These are phyloP conservation scores for Coemansia sp. DNA, from an alignment of 192 early-diverging fungal genomes.

Conservation along the genomic window DNA sequence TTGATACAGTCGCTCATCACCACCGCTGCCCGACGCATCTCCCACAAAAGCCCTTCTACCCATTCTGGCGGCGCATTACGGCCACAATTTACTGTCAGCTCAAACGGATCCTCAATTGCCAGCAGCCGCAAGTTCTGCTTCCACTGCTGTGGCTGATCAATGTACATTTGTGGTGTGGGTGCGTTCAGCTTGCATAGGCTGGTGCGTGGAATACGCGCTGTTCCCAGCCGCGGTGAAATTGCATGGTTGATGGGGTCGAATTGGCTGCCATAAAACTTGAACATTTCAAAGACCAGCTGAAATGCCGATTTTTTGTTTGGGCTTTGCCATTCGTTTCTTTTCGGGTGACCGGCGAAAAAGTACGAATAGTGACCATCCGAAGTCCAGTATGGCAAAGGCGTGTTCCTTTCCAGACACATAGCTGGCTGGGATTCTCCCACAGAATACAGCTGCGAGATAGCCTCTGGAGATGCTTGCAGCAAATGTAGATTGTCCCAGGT, in stretches of 20 bases:
- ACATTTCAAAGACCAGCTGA: slow-evolving; percentile 26
- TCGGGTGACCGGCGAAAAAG: slow-evolving; percentile 1
- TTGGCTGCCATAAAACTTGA: slow-evolving; percentile 27
- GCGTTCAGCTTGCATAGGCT: slow-evolving; percentile 18
- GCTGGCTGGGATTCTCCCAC: neutral
- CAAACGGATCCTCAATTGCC: slow-evolving; percentile 48
- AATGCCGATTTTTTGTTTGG: slow-evolving; percentile 22
- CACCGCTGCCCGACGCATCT: slow-evolving; percentile 48
- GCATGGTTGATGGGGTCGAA: slow-evolving; percentile 30
- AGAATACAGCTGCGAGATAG: slow-evolving; percentile 4
- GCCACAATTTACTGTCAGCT: slow-evolving; percentile 25
- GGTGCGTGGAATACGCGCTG: slow-evolving; percentile 17
- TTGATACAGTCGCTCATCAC: slow-evolving; percentile 5
- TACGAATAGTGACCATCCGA: slow-evolving; percentile 16
- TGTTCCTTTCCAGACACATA: slow-evolving; percentile 7
- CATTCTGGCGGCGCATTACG: slow-evolving; percentile 40
- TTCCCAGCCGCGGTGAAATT: slow-evolving; percentile 35
- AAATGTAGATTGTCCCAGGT: slow-evolving; percentile 10
- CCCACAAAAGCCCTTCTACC: slow-evolving; percentile 45
- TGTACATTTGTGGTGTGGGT: neutral
- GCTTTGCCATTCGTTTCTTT: slow-evolving; percentile 17
- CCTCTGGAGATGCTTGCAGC: slow-evolving; percentile 8
- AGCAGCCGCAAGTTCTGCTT: slow-evolving; percentile 17
- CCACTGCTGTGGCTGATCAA: slow-evolving; percentile 22
- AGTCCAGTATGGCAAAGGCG: neutral